Evolutionary conservation across 441 rosid species (phyloP), one percentile per base, ranked within the genome.

Genomic region (Omphalea diandra): DNA sequence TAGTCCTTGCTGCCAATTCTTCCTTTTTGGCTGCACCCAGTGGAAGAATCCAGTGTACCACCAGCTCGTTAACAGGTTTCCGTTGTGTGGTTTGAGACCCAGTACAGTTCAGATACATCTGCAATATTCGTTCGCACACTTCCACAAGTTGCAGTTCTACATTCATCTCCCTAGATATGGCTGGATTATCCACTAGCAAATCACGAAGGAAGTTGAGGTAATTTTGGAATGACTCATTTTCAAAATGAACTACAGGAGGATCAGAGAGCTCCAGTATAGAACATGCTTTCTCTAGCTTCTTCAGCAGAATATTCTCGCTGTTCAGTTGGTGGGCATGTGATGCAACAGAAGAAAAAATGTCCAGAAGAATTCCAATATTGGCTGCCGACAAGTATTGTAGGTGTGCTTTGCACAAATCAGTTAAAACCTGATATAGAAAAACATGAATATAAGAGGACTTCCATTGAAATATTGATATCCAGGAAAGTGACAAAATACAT

Each of bases 201-300:
- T 82, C 85, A 72, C 84, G 87, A 55, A 92, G 91, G 73, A 87
- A 82, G 70, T 85, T 84, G 62, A 95, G 84, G 80, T 84, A 88
- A 68, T 73, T 85, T 79, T 86, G 92, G 80, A 89, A 83, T 0
- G 98, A 77, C 59, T 95, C 98, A 17, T 89, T 95, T 76, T 93
- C 98, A 41, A 95, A 95, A 80, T 87, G 95, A 68, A 95, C 91
- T 65, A 89, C 46, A 3, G 97, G 96, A 68, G 96, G 98, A 60
- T 87, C 93, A 3, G 95, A 80, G 57, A 95, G 81, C 75, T 90
- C 97, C 59, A 89, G 74, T 46, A 87, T 80, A 11, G 86, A 83
- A 83, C 97, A 90, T 11, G 85, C 95, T 80, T 75, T 88, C 82
- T 82, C 88, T 71, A 90, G 74, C 81, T 88, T 95, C 88, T 77